Evolutionary conservation across 2,329 filamentous ascomycete genomes (phyloP), one percentile per base, ranked within the genome.

Genomic region (Emericellopsis cladophorae): DNA sequence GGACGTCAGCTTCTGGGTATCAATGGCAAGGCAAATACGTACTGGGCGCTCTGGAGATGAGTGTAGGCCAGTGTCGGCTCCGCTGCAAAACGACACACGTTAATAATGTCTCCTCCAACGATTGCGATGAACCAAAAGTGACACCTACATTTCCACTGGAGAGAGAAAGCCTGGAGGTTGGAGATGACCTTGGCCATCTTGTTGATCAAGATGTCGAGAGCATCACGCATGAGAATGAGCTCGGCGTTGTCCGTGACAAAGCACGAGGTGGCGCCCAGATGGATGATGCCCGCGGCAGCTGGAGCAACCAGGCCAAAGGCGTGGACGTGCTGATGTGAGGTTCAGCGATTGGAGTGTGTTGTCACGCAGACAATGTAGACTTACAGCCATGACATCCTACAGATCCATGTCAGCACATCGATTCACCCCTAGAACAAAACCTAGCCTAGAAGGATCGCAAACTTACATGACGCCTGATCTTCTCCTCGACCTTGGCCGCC

Each of bases 201-300:
- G 31, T 77, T 77, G 8, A 84, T 65, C 4, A 94, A 58, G n/a
- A 94, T 63, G 49, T 90, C 76, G 42, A 94, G 65, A 6, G 76
- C 87, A 26, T 64, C 53, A 5, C 51, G 50, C 44, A 60, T 73
- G 52, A 93, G 76, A 47, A 93, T 86, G 31, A 90, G 64, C 51
- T 90, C 85, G 3, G 80, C 72, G 48, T 88, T 87, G 54, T 88
- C 84, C 42, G 82, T 89, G 32, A 46, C 41, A 36, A 35, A 42
- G 39, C 41, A 46, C 33, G 21, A 32, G n/a, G 36, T 43, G 8
- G 37, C 44, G 9, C 81, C 82, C 58, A 73, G 78, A 58, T 95
- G 88, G 45, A 95, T 90, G 50, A 92, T 84, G 29, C 84, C 84
- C 12, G 83, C 84, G 9, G 86, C 86, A 29, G 76, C 81, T 1